Evolutionary conservation across 2,329 filamentous ascomycete species (phyloP), one percentile per base, ranked within the genome.

Genomic region (Dactylonectria estremocensis): DNA sequence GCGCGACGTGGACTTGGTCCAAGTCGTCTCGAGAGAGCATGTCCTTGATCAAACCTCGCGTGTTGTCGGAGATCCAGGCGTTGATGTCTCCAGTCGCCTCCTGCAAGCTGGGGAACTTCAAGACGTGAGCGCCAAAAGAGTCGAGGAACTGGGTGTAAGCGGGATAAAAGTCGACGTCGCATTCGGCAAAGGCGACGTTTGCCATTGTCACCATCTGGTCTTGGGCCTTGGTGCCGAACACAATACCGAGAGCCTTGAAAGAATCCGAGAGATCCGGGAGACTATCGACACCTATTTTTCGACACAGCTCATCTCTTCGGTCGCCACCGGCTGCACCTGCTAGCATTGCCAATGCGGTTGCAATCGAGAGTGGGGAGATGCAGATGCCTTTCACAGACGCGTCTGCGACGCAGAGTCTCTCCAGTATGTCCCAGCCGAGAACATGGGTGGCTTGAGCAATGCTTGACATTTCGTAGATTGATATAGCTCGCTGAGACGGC

Each of bases 341-440:
- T 20, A 53, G 49, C 49, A 53, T 53, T 7, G 28, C 28, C 28
- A 53, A 53, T 2, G 49, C 31, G 10, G 28, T 53, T 13, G 49
- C n/a, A 11, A 35, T 53, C 3, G 49, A 53, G 3, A 53, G 28
- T 20, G 49, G 49, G 7, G 28, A 35, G 28, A 53, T 35, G 10
- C 49, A 53, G 31, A 53, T 20, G n/a, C 49, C 49, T 14, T 18
- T 35, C 5, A 16, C 4, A 2, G 31, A 35, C 28, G n/a, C 9
- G 28, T 20, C 11, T 35, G 18, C 9, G 5, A 13, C 7, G n/a
- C 49, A 35, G 31, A 53, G 49, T 35, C 6, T 53, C 5, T 53
- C 49, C 28, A 53, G 49, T 11, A 53, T 53, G n/a, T 35, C 49
- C 49, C 49, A 53, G 28, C 49, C 49, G n/a, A 53, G 49, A 13